Percentiles rank a stretch among this genome's conserved stretches.
These are phyloP conservation scores for Fragilaria radians DNA, from an alignment of 108 stramenopile genomes.

Conservation along the genomic window DNA sequence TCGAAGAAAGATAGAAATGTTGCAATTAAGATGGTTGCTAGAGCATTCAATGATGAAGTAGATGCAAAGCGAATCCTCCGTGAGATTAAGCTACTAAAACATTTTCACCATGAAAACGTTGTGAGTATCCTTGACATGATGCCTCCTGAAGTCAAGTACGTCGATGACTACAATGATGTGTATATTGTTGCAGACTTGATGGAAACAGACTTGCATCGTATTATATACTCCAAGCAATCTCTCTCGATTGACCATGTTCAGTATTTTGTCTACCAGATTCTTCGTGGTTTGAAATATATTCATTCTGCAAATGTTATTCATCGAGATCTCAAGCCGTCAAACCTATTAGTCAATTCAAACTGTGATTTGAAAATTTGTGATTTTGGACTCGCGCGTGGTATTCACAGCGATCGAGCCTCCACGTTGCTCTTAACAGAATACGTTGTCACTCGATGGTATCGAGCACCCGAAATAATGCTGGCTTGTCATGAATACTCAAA, in stretches of 20 bases:
- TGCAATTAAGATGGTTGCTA: slow-evolving; percentile 98
- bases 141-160: slow-evolving; percentile 71
- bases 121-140: slow-evolving; percentile 84
- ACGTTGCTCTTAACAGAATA: slow-evolving; percentile 87
- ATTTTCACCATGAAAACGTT: slow-evolving; percentile 90
- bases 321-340: slow-evolving; percentile 96
- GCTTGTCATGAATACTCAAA: slow-evolving; percentile 98
- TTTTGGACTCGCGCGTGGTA: slow-evolving; percentile 95
- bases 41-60: slow-evolving; percentile 94
- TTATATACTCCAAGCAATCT: slow-evolving; percentile 97
- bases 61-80: slow-evolving; percentile 99
- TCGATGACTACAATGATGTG: slow-evolving; percentile 93
- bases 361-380: slow-evolving; percentile 99
- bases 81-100: slow-evolving; percentile 95
- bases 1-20: slow-evolving; percentile 58
- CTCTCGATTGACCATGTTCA: slow-evolving; percentile 96
- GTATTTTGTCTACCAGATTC: slow-evolving; percentile 96
- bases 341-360: slow-evolving; percentile 97
- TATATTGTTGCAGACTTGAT: slow-evolving; percentile 98
- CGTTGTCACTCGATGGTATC: slow-evolving; percentile 98
- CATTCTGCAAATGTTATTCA: slow-evolving; percentile 98
- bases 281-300: slow-evolving; percentile 97
- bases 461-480: slow-evolving; percentile 99
- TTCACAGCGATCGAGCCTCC: slow-evolving; percentile 54
- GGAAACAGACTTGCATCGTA: slow-evolving; percentile 99